Percentiles rank a stretch among this genome's conserved stretches.
Conservation (phyloP, 768 basidiomycete genomes). For the Mycena olivaceomarginata region DNA sequence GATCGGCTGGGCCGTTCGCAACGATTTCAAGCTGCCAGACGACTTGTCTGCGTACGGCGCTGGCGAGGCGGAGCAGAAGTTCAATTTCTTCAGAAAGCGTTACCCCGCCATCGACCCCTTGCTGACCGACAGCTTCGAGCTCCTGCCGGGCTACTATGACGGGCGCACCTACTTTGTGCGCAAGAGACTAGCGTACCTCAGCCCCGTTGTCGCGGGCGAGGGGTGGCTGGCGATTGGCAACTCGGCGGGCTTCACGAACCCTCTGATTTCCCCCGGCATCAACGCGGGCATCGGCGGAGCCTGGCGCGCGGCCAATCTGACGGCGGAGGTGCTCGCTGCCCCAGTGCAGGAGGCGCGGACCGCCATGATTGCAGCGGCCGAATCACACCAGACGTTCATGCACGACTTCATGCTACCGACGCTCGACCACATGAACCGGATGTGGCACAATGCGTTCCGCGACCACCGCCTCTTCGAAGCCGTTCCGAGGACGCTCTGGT, state of each 20-base stretch:
- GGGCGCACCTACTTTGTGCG: conserved; percentile 23
- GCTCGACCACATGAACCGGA: conserved; percentile 25
- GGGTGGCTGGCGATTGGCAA: too few species aligned
- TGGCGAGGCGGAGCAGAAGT: conserved; percentile 32
- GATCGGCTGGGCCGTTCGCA: conserved; percentile 36
- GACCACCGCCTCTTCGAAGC: too few species aligned
- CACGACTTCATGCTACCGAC: conserved; percentile 23
- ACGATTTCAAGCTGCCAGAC: conserved; percentile 20
- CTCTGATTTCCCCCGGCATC: conserved; percentile 30
- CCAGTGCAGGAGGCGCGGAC: conserved; percentile 16
- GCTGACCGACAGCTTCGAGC: conserved; percentile 1
- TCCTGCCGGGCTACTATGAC: conserved; percentile 9
- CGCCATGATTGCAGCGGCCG: conserved; percentile 14
- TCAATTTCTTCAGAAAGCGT: conserved; percentile 32
- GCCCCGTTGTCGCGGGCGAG: conserved; percentile 27
- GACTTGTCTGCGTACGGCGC: conserved; percentile 32
- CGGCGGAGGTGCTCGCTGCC: conserved; percentile 25
- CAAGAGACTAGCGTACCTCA: conserved; percentile 32
- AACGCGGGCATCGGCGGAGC: conserved; percentile 27
- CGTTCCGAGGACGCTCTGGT: too few species aligned
- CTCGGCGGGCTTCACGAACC: too few species aligned
- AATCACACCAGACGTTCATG: conserved; percentile 31
- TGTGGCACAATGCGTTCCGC: too few species aligned
- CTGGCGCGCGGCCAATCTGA: conserved; percentile 30
- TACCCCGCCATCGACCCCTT: conserved; percentile 28